A percentile compares a stretch with the other conserved stretches of the same genome.
Evolutionary conservation across 2,329 filamentous ascomycete species (phyloP).

Genomic region (Cercospora berteroae): DNA sequence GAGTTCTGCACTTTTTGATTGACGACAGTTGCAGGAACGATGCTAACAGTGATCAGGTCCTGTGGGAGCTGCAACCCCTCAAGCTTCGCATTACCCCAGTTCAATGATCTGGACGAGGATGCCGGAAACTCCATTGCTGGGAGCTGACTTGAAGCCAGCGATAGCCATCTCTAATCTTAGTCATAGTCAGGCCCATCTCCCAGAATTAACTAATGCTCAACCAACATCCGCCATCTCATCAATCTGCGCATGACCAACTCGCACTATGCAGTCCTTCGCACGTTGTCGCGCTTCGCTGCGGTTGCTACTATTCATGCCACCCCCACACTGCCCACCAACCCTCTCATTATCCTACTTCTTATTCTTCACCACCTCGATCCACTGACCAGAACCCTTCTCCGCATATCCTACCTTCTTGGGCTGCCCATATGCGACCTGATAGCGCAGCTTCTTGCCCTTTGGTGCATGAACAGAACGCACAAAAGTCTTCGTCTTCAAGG

Average conservation of each 20-base stretch:
- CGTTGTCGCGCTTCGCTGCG: not conserved
- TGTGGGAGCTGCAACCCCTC: conserved; percentile 25
- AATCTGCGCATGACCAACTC: not conserved
- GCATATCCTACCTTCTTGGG: not conserved
- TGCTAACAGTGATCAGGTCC: conserved; percentile 13
- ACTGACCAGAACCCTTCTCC: not conserved
- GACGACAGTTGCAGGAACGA: too few species aligned
- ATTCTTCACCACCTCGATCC: not conserved
- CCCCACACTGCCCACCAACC: too few species aligned
- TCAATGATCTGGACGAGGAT: not conserved
- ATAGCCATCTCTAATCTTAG: not conserved
- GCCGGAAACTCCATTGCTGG: not conserved
- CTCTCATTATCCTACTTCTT: not conserved
- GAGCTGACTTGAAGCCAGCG: not conserved
- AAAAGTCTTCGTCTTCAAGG: not conserved
- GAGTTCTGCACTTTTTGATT: too few species aligned
- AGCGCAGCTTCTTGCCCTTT: not conserved
- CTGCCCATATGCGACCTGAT: not conserved
- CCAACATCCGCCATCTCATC: not conserved
- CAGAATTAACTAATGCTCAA: not conserved
- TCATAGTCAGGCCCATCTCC: not conserved
- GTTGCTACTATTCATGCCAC: not conserved
- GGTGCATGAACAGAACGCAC: not conserved
- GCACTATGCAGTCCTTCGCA: not conserved
- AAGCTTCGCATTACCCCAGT: conserved; percentile 22